phyloP scores from a whole-genome alignment of 2,329 filamentous ascomycete genomes.

The Pestalotiopsis sp. region DNA sequence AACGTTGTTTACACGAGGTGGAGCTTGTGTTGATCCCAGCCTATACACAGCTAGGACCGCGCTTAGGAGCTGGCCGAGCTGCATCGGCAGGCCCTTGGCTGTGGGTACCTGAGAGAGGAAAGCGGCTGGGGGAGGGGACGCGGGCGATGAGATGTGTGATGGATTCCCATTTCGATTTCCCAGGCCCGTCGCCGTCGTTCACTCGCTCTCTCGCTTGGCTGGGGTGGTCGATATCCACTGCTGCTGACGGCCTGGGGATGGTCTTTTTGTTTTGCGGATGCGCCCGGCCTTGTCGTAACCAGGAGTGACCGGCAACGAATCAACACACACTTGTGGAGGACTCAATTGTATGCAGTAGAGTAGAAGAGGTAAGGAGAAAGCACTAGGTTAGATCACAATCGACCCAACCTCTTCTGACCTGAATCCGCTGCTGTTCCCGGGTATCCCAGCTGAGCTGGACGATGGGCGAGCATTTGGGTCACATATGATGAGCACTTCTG shows the following conservation, averaged over 20 bases:
- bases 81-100: neutral
- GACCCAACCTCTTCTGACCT: neutral
- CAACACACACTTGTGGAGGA: neutral
- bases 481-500: neutral
- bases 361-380: neutral
- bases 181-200: neutral
- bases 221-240: neutral
- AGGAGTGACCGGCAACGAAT: neutral
- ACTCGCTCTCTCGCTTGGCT: neutral
- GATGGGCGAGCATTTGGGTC: neutral
- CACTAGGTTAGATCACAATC: neutral
- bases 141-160: neutral
- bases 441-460: neutral
- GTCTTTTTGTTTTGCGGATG: neutral
- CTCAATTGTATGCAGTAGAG: neutral
- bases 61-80: neutral
- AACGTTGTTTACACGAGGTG: constrained; percentile 16
- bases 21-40: constrained; percentile 15
- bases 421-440: neutral
- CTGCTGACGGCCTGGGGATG: neutral
- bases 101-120: neutral
- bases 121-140: neutral
- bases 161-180: neutral
- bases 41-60: neutral
- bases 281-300: neutral